Evolutionary conservation across 1,284 basidiomycete species (phyloP), one percentile per base, ranked within the genome.

Genomic region (Porogramme epimiltina): DNA sequence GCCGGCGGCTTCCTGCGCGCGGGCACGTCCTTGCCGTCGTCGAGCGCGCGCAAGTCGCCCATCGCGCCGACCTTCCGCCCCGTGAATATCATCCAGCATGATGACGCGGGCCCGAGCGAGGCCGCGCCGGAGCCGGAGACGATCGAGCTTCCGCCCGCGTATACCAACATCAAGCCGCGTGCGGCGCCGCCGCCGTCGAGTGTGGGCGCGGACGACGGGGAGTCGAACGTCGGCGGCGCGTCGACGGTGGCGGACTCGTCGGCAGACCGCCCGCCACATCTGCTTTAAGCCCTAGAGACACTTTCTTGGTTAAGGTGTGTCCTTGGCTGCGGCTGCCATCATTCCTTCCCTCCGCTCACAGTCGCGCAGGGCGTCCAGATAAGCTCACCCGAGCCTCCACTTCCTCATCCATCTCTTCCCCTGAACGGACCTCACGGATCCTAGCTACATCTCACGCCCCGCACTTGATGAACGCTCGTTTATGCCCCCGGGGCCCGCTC

Each of bases 61-160:
- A 64, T 74, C 50, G 70, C 71, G 31, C 70, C 72, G 19, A 67
- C 70, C 56, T 73, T 90, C 70, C 74, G 88, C 39, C 77, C 87
- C 0, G 82, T 91, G 39, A 91, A 91, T 63, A 80, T 90, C 60
- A 79, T 91, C 46, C 89, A 91, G 69, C 89, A 92, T 60, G 88
- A 91, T 55, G 89, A 92, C 63, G 89, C 84, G 0, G 89, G 89
- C 1, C 80, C 80, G 4, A 60, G 63, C n/a, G 51, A 64, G 38
- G 53, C 42, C 3, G 49, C 66, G 39, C 70, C 71, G 26, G 78
- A 81, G 55, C 62, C 78, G 9, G 87, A 89, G 66, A 90, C 88
- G 42, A 80, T 91, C 36, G 89, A 91, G 70, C 74, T 91, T 42
- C 89, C 89, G 15, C 89, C 89, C 4, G 88, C 89, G 33, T 91